These are phyloP conservation scores for Tulasnella sp. DNA, from an alignment of 768 basidiomycete species.

Conservation along the genomic window DNA sequence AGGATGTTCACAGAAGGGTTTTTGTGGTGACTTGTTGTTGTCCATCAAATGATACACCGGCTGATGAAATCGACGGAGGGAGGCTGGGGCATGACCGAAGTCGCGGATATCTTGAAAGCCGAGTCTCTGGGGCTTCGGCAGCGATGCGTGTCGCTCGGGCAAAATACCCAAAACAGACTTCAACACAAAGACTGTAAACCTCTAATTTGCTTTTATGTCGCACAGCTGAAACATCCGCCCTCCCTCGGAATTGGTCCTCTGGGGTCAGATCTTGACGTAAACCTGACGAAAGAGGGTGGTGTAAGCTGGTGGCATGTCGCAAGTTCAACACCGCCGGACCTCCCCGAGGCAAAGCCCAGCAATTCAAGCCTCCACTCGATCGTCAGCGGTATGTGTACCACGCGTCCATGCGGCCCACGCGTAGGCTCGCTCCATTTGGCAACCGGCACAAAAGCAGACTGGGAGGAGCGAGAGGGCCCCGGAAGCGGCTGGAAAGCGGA, in stretches of 20 bases:
- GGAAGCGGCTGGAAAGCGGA: not conserved
- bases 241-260: not conserved
- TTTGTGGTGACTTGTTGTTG: not conserved
- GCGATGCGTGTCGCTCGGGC: not conserved
- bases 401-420: not conserved
- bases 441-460: not conserved
- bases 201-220: not conserved
- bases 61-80: constrained; percentile 1
- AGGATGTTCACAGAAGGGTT: not conserved
- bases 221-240: not conserved
- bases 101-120: not conserved
- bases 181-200: not conserved
- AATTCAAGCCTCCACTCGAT: not conserved
- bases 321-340: not conserved
- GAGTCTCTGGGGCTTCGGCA: not conserved
- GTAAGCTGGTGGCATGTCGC: not conserved
- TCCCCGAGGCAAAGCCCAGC: not conserved
- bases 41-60: not conserved
- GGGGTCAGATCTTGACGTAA: not conserved
- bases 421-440: not conserved
- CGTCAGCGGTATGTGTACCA: not conserved
- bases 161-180: not conserved
- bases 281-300: not conserved
- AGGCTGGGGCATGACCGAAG: not conserved
- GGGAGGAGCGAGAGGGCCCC: not conserved